Evolutionary conservation across 2,329 filamentous ascomycete genomes (phyloP).

Genomic region (Cladophialophora exuberans): DNA sequence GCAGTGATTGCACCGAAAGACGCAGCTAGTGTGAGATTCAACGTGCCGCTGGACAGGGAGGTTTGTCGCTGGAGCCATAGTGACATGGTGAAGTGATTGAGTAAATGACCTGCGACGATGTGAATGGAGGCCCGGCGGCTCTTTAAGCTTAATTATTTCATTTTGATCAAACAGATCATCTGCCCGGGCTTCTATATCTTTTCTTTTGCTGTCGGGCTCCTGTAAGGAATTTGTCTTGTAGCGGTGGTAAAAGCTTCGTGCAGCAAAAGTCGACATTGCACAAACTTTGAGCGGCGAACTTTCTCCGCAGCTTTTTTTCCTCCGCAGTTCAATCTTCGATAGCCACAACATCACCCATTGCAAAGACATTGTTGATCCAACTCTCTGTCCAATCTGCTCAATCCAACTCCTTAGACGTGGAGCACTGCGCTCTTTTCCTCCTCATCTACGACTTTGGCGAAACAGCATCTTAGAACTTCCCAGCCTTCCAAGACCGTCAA

Average conservation of each 20-base stretch:
- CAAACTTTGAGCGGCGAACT: background rate
- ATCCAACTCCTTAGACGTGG: no score
- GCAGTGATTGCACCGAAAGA: slow-evolving; percentile 52
- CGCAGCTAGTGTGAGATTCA: slow-evolving; percentile 35
- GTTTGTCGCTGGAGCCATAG: slow-evolving; percentile 29
- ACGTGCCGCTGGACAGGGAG: slow-evolving; percentile 15
- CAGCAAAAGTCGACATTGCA: background rate
- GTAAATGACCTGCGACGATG: background rate
- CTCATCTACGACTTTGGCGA: no score
- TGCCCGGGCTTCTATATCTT: no score
- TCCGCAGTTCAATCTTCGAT: background rate
- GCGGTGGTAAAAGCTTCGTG: no score
- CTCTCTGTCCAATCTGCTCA: no score
- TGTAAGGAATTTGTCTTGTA: background rate
- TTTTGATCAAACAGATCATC: no score
- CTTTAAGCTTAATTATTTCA: no score
- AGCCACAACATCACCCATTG: background rate
- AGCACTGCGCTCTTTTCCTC: no score
- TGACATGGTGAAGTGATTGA: slow-evolving; percentile 23
- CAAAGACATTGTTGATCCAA: no score
- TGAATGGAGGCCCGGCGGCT: no score
- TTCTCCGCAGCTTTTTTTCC: slow-evolving; percentile 1
- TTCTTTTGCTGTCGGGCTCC: background rate
- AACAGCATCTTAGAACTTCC: no score
- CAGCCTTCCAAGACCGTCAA: no score